Evolutionary conservation across 495 filamentous ascomycete species (phyloP), one percentile per base, ranked within the genome.

Genomic region (Aspergillus affinis): DNA sequence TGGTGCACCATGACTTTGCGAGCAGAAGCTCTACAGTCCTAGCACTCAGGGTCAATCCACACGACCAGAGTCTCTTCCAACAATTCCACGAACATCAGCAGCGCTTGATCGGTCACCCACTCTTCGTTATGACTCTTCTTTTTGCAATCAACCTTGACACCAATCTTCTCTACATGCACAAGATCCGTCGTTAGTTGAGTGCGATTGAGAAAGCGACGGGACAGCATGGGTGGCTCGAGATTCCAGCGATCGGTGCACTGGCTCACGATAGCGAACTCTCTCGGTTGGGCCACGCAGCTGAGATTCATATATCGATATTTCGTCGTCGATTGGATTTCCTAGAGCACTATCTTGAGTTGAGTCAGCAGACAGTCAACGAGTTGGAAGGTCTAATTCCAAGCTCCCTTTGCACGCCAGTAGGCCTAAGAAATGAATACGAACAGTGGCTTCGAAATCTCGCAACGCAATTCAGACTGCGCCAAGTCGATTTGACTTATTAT

Each of bases 221-320:
- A 0, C 59, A 61, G 29, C 59, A 61, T 19, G 59, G 29, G 27
- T 61, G 59, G 59, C 59, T 61, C 12, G 30, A 57, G 48, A 57
- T 61, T 48, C 59, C 59, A 0, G 59, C 54, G 3, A 18, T 54
- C 7, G 59, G 57, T 8, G 59, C 59, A 2, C 59, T 54, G 17
- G 59, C 59, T 17, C 59, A 61, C n/a, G 59, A 61, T 23, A 61
- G 59, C 18, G 59, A 61, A 36, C 54, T 61, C 0, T 61, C 59
- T 17, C 20, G 59, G 21, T 32, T 61, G 12, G 59, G 59, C 0
- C 59, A 61, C 27, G 48, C 48, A 0, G 47, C 48, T 0, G 56
- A 61, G 47, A 51, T 61, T 13, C 59, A 61, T 51, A 23, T 61
- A 3, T 61, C 59, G 2, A 19, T 61, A 2, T 57, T 48, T 8